phyloP scores from a whole-genome alignment of 768 basidiomycete genomes.

The Porphyrellus cyaneotinctus region DNA sequence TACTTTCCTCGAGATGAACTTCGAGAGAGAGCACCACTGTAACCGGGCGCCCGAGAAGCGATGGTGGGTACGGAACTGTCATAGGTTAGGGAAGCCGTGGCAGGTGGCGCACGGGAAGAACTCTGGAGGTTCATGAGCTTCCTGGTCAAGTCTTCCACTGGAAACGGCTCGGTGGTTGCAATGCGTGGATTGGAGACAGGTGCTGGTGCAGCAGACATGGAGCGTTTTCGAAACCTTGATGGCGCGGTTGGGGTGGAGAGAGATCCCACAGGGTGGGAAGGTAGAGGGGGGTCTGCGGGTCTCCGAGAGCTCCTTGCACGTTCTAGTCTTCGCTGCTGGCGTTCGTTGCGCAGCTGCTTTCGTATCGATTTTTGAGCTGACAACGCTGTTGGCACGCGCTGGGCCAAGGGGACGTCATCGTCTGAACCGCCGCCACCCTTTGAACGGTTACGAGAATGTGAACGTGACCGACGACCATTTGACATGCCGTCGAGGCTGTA shows the following conservation, averaged over 20 bases:
- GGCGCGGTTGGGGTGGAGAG: conserved; percentile 34
- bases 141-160: conserved; percentile 55
- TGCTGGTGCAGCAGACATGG: conserved; percentile 26
- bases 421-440: conserved; percentile 40
- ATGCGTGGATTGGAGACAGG: conserved; percentile 29
- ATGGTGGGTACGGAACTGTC: conserved; percentile 9
- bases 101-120: conserved; percentile 14
- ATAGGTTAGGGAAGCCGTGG: conserved; percentile 5
- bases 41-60: conserved; percentile 8
- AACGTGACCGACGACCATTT: conserved; percentile 18
- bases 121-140: conserved; percentile 53
- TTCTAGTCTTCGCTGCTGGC: conserved; percentile 52
- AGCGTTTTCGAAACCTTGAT: conserved; percentile 35
- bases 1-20: conserved; percentile 20
- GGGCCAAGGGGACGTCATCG: conserved; percentile 83
- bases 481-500: conserved; percentile 40
- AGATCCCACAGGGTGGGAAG: conserved; percentile 14
- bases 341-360: conserved; percentile 64
- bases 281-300: conserved; percentile 16
- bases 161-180: conserved; percentile 37
- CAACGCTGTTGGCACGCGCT: conserved; percentile 77
- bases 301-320: conserved; percentile 33
- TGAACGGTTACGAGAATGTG: conserved; percentile 20
- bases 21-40: conserved; percentile 15
- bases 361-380: conserved; percentile 80